Percentiles rank a stretch among this genome's conserved stretches.
phyloP scores from a whole-genome alignment of 352 stramenopile genomes.

The Blastocystis sp. region DNA sequence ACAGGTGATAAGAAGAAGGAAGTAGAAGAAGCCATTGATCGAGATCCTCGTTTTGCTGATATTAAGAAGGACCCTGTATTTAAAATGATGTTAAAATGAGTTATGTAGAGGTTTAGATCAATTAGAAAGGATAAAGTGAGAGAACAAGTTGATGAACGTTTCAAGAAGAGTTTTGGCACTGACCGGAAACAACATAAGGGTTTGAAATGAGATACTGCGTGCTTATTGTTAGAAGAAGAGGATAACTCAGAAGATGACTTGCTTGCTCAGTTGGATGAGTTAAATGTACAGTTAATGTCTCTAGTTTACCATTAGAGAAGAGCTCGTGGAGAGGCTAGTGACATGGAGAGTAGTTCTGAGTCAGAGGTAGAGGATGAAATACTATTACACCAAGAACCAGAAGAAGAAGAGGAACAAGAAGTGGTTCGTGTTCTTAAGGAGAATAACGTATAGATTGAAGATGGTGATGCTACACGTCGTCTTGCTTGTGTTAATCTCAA shows the following conservation, averaged over 20 bases:
- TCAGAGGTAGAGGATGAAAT: not conserved
- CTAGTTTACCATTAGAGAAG: not conserved
- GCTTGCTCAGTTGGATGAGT: not conserved
- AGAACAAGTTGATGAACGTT: constrained; percentile 42
- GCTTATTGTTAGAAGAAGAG: constrained; percentile 20
- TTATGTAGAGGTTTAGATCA: constrained; percentile 5
- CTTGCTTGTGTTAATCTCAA: constrained; percentile 67
- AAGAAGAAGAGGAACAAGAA: constrained; percentile 26
- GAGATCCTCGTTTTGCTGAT: constrained; percentile 50
- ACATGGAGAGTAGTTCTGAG: constrained; percentile 26
- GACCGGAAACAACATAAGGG: not conserved
- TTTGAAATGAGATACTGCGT: not conserved
- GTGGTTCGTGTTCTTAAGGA: not conserved
- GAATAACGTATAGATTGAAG: constrained; percentile 60
- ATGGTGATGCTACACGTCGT: constrained; percentile 54
- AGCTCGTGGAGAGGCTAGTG: constrained; percentile 10
- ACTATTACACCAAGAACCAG: not conserved
- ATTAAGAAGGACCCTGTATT: constrained; percentile 2
- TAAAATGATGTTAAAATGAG: not conserved
- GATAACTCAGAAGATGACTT: not conserved
- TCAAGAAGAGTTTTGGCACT: constrained; percentile 21
- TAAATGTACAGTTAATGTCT: not conserved
- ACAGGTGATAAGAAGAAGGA: not conserved
- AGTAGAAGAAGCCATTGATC: constrained; percentile 45
- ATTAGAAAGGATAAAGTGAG: constrained; percentile 16